These are phyloP conservation scores for Leptodermis oblonga DNA, from an alignment of 257 asterid genomes.

Conservation along the genomic window DNA sequence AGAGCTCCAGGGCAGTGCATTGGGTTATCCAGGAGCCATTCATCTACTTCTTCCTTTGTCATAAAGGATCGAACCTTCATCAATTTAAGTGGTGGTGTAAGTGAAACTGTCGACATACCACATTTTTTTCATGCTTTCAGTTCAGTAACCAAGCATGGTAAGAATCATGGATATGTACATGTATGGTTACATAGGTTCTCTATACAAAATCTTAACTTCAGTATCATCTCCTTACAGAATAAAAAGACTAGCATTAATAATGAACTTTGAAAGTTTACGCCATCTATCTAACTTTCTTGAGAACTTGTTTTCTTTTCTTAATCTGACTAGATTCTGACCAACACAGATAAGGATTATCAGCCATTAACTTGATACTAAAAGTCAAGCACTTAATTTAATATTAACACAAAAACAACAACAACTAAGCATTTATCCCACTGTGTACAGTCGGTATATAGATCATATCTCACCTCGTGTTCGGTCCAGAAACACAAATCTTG, in stretches of 20 bases:
- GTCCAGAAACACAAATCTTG: neutral
- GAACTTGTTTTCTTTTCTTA: neutral
- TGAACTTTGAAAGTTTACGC: neutral
- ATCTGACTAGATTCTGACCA: no score
- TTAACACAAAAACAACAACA: neutral
- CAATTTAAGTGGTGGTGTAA: neutral
- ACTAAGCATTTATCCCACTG: neutral
- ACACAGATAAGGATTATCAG: neutral
- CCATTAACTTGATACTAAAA: neutral
- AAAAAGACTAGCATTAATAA: neutral
- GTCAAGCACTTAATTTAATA: neutral
- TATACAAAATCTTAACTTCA: neutral
- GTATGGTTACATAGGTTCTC: neutral
- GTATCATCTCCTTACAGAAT: neutral
- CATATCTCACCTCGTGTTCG: neutral
- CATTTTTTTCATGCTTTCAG: neutral
- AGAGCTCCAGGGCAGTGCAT: conserved; percentile 84
- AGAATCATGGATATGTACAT: neutral
- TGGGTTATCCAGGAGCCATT: conserved; percentile 71
- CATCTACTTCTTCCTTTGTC: conserved; percentile 67
- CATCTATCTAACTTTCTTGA: neutral
- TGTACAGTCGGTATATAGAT: neutral
- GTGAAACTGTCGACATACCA: neutral
- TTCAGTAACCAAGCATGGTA: neutral
- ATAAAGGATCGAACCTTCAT: conserved; percentile 62